phyloP scores from a whole-genome alignment of 495 filamentous ascomycete species.

The Tuber borchii region DNA sequence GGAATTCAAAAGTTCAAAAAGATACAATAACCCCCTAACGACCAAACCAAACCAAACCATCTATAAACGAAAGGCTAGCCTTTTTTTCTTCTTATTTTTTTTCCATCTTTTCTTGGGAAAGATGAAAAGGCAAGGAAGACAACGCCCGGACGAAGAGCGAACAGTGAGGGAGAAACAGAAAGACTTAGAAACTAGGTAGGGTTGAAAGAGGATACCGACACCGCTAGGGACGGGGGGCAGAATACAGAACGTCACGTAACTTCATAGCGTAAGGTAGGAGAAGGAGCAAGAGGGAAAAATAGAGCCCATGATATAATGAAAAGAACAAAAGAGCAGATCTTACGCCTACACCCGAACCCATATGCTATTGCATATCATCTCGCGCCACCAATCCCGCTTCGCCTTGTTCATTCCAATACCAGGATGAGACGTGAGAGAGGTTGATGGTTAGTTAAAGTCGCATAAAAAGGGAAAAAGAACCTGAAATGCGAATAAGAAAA shows the following conservation, averaged over 20 bases:
- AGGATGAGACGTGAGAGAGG: not conserved
- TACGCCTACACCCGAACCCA: not conserved
- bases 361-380: not conserved
- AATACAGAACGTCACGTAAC: not conserved
- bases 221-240: not conserved
- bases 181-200: not conserved
- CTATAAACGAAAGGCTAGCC: not conserved
- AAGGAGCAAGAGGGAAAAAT: not conserved
- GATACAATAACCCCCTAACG: not conserved
- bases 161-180: not conserved
- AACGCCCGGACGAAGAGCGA: not conserved
- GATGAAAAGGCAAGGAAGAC: not conserved
- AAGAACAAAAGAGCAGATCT: not conserved
- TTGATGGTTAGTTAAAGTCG: not conserved
- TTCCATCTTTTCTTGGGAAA: not conserved
- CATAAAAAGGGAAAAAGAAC: not conserved
- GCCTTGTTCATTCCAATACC: not conserved
- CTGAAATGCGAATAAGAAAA: not conserved
- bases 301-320: not conserved
- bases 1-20: not conserved
- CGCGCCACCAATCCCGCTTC: not conserved
- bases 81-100: too few relatives aligned
- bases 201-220: not conserved
- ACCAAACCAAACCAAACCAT: not conserved
- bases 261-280: not conserved